phyloP scores from a whole-genome alignment of 495 filamentous ascomycete species.

The Filosporella fistucella region DNA sequence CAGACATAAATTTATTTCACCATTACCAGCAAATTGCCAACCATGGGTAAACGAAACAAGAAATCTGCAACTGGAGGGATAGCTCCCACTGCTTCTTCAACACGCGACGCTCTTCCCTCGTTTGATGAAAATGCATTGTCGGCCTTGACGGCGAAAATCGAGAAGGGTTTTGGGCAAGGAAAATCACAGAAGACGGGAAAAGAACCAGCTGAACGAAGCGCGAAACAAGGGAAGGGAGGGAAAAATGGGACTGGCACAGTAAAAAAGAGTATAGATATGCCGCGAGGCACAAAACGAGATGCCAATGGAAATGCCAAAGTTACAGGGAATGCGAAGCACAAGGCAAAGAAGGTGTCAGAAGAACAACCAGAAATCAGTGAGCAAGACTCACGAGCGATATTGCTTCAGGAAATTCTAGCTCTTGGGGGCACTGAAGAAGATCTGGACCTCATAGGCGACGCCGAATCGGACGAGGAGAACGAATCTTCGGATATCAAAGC shows the following conservation, averaged over 20 bases:
- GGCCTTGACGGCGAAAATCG: conserved; percentile 60
- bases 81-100: conserved; percentile 4
- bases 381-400: conserved; percentile 21
- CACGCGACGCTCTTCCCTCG: conserved; percentile 30
- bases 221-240: background rate
- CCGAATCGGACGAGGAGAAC: conserved; percentile 27
- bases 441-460: conserved; percentile 53
- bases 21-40: background rate
- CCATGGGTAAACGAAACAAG: conserved; percentile 20
- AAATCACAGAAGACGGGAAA: conserved; percentile 28
- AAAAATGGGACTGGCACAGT: background rate
- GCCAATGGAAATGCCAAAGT: conserved; percentile 45
- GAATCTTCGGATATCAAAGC: conserved; percentile 21
- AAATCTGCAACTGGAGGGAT: conserved; percentile 22
- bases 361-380: conserved; percentile 32
- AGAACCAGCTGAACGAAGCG: background rate
- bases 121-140: conserved; percentile 59
- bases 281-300: conserved; percentile 43
- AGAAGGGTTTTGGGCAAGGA: conserved; percentile 30
- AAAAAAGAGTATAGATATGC: conserved; percentile 13
- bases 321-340: conserved; percentile 8
- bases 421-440: conserved; percentile 78
- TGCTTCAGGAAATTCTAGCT: conserved; percentile 69
- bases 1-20: background rate
- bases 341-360: conserved; percentile 1